A percentile compares a stretch with the other conserved stretches of the same genome.
Evolutionary conservation across 305 asterid genomes (phyloP).

Genomic region (Fraxinus ornus): DNA sequence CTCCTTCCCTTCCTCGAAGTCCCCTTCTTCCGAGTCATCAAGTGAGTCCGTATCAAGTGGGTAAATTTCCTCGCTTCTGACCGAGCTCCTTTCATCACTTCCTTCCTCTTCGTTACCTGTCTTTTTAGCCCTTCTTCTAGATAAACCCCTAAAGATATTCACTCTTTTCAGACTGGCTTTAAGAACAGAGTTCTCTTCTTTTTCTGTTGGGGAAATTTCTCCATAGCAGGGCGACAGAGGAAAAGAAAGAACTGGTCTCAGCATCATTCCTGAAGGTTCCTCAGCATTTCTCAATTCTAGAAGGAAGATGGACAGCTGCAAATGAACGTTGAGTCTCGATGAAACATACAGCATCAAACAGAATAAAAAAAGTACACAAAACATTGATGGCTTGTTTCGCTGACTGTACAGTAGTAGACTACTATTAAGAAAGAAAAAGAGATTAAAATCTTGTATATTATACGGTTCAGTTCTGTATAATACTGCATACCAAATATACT

Average conservation of each 20-base stretch:
- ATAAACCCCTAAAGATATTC: slow-evolving; percentile 42
- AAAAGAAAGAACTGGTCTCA: slow-evolving; percentile 29
- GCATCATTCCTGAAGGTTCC: slow-evolving; percentile 37
- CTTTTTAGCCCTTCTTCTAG: slow-evolving; percentile 42
- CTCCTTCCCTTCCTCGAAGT: slow-evolving; percentile 38
- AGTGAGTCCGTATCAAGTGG: slow-evolving; percentile 44
- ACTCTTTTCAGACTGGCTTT: slow-evolving; percentile 47
- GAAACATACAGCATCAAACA: background rate
- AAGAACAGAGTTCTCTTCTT: slow-evolving; percentile 34
- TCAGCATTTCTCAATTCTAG: slow-evolving; percentile 32
- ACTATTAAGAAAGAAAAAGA: background rate
- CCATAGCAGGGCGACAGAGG: slow-evolving; percentile 53
- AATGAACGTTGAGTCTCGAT: background rate
- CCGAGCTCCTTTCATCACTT: slow-evolving; percentile 55
- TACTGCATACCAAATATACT: background rate
- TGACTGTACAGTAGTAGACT: background rate
- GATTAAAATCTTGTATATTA: background rate
- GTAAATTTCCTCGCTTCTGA: slow-evolving; percentile 45
- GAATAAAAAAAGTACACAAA: background rate
- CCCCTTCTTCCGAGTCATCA: slow-evolving; percentile 39
- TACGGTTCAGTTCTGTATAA: background rate
- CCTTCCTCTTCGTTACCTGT: slow-evolving; percentile 50
- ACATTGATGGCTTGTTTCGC: background rate
- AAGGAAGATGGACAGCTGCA: slow-evolving; percentile 45
- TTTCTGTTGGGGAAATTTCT: slow-evolving; percentile 40